These are phyloP conservation scores for Collybia sp. DNA, from an alignment of 768 basidiomycete species.

Conservation along the genomic window DNA sequence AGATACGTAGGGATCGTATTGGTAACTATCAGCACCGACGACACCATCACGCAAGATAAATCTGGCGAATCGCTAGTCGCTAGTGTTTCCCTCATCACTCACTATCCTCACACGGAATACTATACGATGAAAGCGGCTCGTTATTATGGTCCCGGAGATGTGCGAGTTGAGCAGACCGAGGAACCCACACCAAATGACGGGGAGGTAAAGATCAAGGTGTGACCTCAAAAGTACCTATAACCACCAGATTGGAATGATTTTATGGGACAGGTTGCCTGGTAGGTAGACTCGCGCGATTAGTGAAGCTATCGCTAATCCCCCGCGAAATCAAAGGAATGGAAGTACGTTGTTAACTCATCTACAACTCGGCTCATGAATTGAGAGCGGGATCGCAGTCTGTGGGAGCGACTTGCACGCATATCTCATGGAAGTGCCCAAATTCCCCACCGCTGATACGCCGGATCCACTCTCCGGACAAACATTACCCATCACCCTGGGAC, in stretches of 20 bases:
- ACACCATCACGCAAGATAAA: too few species aligned
- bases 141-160: constrained; percentile 37
- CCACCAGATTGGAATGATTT: constrained; percentile 1
- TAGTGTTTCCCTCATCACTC: too few species aligned
- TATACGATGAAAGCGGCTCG: constrained; percentile 39
- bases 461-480: constrained; percentile 32
- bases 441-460: constrained; percentile 25
- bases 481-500: constrained; percentile 38
- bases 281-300: constrained; percentile 14
- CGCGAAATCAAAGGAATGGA: constrained; percentile 18
- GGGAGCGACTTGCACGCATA: constrained; percentile 46
- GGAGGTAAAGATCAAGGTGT: constrained; percentile 41
- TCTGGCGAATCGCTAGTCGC: too few species aligned
- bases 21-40: too few species aligned
- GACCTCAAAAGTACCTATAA: background rate
- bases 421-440: constrained; percentile 17
- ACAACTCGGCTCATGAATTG: background rate
- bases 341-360: constrained; percentile 16
- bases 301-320: background rate
- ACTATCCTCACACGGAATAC: background rate
- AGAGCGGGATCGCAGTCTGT: constrained; percentile 25
- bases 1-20: too few species aligned
- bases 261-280: constrained; percentile 13
- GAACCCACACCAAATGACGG: constrained; percentile 28
- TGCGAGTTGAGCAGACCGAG: constrained; percentile 38